phyloP scores from a whole-genome alignment of 768 basidiomycete genomes.

The Mycena rebaudengoi region DNA sequence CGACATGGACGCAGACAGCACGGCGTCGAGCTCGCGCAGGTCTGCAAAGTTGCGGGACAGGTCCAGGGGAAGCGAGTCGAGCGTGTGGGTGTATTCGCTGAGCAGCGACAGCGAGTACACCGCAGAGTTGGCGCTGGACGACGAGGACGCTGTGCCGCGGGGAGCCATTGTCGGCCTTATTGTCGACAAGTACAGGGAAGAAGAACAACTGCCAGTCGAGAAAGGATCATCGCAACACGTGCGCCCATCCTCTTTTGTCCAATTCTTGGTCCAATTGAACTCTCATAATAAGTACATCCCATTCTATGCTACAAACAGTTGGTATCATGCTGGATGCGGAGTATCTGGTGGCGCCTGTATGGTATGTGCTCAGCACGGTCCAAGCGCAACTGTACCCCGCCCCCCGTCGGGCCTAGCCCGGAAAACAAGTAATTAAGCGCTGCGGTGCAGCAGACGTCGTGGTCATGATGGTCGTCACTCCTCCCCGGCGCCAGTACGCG shows the following conservation, averaged over 20 bases:
- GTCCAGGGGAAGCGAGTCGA: conserved; percentile 93
- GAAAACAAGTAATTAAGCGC: conserved; percentile 4
- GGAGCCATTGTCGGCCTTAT: conserved; percentile 46
- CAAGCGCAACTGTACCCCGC: conserved; percentile 5
- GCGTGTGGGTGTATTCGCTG: conserved; percentile 87
- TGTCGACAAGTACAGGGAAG: conserved; percentile 6
- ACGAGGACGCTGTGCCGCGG: conserved; percentile 37
- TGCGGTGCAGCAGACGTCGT: conserved; percentile 1
- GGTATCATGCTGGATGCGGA: conserved; percentile 15
- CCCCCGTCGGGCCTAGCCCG: conserved; percentile 3
- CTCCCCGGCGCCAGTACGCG: background rate
- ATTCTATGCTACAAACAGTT: conserved; percentile 16
- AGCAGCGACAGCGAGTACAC: conserved; percentile 76
- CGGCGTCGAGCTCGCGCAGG: conserved; percentile 97
- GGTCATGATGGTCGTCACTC: conserved; percentile 7
- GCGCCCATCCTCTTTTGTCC: background rate
- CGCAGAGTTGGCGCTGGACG: conserved; percentile 40
- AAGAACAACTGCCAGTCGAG: too few relatives aligned
- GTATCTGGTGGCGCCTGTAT: conserved; percentile 1
- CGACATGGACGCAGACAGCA: conserved; percentile 88
- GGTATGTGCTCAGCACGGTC: conserved; percentile 15
- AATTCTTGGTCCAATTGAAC: conserved; percentile 18
- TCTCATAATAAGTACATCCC: conserved; percentile 15
- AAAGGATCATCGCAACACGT: background rate
- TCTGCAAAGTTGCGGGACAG: conserved; percentile 95